Conservation (phyloP, 495 filamentous ascomycete genomes). For the Penicillium cinerascens region DNA sequence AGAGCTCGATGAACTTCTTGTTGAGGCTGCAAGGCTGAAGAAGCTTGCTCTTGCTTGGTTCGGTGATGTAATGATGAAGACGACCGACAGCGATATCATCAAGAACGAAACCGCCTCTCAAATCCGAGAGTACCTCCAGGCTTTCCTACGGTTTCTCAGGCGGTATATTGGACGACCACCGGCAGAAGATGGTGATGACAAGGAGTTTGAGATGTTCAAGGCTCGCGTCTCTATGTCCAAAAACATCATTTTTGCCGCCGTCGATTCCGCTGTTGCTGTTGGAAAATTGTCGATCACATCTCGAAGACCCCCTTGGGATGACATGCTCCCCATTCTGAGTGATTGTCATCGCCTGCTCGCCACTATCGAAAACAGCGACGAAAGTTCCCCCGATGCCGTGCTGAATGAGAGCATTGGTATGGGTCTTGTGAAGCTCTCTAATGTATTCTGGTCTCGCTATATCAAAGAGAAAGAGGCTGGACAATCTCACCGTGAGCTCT, state of each 20-base stretch:
- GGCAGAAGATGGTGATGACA: conserved; percentile 26
- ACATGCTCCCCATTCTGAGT: conserved; percentile 33
- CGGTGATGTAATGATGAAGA: conserved; percentile 35
- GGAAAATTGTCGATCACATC: conserved; percentile 42
- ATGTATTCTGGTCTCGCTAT: conserved; percentile 71
- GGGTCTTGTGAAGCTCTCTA: conserved; percentile 59
- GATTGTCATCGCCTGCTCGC: conserved; percentile 40
- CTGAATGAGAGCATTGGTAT: conserved; percentile 22
- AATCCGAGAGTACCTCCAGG: conserved; percentile 38
- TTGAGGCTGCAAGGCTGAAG: conserved; percentile 59
- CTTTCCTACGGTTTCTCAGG: conserved; percentile 42
- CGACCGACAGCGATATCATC: conserved; percentile 10
- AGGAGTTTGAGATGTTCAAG: conserved; percentile 30
- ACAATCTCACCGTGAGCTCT: conserved; percentile 31
- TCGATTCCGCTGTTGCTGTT: conserved; percentile 41
- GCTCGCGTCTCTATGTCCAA: conserved; percentile 30
- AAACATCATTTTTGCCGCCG: conserved; percentile 38
- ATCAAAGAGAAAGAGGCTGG: conserved; percentile 45
- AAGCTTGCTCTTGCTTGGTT: conserved; percentile 57
- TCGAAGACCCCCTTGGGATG: conserved; percentile 37
- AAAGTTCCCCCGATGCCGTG: conserved; percentile 16
- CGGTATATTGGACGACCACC: conserved; percentile 43
- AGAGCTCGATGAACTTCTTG: conserved; percentile 69
- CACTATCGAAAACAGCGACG: conserved; percentile 31
- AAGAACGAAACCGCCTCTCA: conserved; percentile 20